Base-by-base conservation (phyloP, 352 stramenopile genomes). In the Pythium aquatile region DNA sequence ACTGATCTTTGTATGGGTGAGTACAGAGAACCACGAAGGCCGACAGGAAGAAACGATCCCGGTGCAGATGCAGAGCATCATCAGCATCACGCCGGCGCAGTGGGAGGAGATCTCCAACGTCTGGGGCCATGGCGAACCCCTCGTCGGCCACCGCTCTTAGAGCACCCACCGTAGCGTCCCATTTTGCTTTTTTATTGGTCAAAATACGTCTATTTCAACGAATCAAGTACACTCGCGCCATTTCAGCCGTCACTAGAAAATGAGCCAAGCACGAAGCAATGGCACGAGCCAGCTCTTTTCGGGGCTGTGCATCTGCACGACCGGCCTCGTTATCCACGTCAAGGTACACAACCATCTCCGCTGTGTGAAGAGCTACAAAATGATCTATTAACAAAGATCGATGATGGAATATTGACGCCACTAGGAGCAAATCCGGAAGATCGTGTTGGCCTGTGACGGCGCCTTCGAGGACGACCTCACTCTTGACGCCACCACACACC, bases 51-150 rank as follows among this genome's bases (percentile, higher is more conserved):
- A 77, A 28, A 73, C 67, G 33, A 64, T 91, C 20, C 85, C 79
- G 3, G 56, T 75, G 13, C 82, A 85, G 30, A 83, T 80, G 20
- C 85, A 94, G 62, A 91, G 76, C 39, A 90, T 94, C 63, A 91
- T 94, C 55, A 91, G 83, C 55, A 83, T 94, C 61, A 92, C 85
- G 11, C 84, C 83, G 0, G 71, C 75, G 4, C 76, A 94, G 55
- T 94, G 83, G 83, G 63, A 86, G 47, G 70, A 88, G 63, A 72
- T 92, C 32, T 63, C 79, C 16, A 47, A 61, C 48, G 55, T 78
- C 3, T 83, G 71, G 55, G 71, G 61, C 7, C 55, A 72, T 20
- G 64, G 83, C 5, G 79, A 90, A 58, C 85, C 85, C 44, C 37
- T 94, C 28, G 70, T 94, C 16, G 85, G 83, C n/a, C 68, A 90